Evolutionary conservation across 2,329 filamentous ascomycete genomes (phyloP), one percentile per base, ranked within the genome.

Genomic region (Neonectria faginata): DNA sequence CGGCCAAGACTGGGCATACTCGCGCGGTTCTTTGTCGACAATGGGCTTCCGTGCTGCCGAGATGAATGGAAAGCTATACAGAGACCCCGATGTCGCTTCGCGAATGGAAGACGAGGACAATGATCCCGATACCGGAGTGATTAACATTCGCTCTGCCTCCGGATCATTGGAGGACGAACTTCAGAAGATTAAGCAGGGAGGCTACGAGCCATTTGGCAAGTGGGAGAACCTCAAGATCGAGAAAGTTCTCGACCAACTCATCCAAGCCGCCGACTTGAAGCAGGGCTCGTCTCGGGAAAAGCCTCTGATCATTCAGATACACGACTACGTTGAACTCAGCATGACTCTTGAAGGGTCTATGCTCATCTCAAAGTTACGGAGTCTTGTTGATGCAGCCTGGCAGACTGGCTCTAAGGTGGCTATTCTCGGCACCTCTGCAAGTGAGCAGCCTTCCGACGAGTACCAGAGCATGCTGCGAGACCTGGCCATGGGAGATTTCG

Each of bases 241-340:
- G 57, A 82, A 85, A 33, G 82, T 86, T 7, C 70, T 91, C 45
- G 86, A 89, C 51, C 81, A 85, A 51, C 78, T 91, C n/a, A 78
- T 89, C 27, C 78, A 80, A 48, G 81, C 84, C 2, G 81, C 83
- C 4, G 79, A 84, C 27, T 60, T 74, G 20, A 80, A 78, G 60
- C 68, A 76, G 20, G 70, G 76, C 6, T 65, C 69, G 29, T 51
- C 68, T 7, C 72, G 75, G 70, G 75, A 72, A 75, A 83, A 76
- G 22, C 84, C 84, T 25, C 84, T 94, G 8, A 89, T 98, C 62
- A 83, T 97, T 42, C 93, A 93, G 71, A 81, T 97, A 12, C 88
- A 92, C 75, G 93, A 98, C 76, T 92, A 93, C 73, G 89, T 92
- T 57, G 92, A 97, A 67, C 83, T 99, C 9, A 88, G 86, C 71